Conservation (phyloP, 768 basidiomycete genomes). For the Suillus weaverae region DNA sequence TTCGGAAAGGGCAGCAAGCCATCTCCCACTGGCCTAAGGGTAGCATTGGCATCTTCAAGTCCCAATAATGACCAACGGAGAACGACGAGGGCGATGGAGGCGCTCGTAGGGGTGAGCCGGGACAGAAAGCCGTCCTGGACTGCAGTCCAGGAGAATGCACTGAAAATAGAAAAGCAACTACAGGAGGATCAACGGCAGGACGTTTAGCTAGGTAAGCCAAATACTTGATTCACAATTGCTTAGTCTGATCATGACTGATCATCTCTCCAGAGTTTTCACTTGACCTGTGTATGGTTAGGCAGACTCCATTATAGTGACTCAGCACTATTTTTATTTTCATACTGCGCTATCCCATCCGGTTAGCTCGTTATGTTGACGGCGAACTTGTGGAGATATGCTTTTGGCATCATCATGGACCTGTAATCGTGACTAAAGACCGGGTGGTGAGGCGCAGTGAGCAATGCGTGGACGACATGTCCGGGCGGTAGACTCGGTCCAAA, state of each 20-base stretch:
- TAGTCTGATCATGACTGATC: neutral
- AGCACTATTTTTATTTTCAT: neutral
- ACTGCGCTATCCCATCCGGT: neutral
- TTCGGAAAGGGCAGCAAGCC: slow-evolving; percentile 23
- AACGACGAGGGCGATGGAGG: slow-evolving; percentile 23
- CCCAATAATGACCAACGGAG: slow-evolving; percentile 18
- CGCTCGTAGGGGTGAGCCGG: slow-evolving; percentile 29
- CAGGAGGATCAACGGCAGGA: slow-evolving; percentile 14
- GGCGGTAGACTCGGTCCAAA: neutral
- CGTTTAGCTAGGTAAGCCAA: neutral
- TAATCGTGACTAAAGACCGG: neutral
- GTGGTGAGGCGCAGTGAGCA: neutral
- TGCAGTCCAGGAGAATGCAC: slow-evolving; percentile 30
- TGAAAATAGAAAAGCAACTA: slow-evolving; percentile 20
- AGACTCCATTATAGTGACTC: neutral
- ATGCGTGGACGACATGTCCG: neutral
- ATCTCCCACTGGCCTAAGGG: neutral
- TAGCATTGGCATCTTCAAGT: neutral
- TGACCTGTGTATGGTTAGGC: neutral
- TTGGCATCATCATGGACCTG: neutral
- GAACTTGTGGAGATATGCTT: neutral
- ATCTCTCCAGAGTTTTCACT: neutral
- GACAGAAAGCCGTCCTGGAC: slow-evolving; percentile 35
- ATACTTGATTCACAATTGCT: neutral
- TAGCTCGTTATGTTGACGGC: neutral